phyloP scores from a whole-genome alignment of 2,329 filamentous ascomycete genomes.

The Simplicillium aogashimaense region DNA sequence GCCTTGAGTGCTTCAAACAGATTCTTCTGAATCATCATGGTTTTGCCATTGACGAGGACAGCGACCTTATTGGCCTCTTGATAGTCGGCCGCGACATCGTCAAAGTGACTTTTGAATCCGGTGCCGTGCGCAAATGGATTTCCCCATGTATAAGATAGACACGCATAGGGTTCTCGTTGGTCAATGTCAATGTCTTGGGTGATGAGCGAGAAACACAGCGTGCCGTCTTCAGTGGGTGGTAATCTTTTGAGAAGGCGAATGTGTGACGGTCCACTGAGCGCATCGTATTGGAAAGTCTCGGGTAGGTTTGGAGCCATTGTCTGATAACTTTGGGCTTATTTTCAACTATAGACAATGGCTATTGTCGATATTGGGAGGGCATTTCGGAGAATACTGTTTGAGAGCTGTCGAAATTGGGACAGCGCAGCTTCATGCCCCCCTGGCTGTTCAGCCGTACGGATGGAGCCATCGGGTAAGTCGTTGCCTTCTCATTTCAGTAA shows the following conservation, averaged over 20 bases:
- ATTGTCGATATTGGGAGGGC: too few species aligned
- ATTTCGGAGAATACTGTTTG: too few species aligned
- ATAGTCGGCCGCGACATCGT: conserved; percentile 8
- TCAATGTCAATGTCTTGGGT: conserved; percentile 8
- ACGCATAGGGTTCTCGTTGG: conserved; percentile 8
- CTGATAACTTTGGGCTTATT: too few species aligned
- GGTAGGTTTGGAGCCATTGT: too few species aligned
- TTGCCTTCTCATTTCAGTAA: too few species aligned
- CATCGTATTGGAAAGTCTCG: neutral
- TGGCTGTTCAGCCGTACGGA: too few species aligned
- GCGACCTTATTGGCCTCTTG: conserved; percentile 5
- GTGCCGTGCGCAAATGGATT: conserved; percentile 13
- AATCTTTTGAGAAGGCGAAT: conserved; percentile 9
- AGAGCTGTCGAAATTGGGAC: too few species aligned
- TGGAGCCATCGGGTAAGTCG: too few species aligned
- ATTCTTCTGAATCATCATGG: conserved; percentile 11
- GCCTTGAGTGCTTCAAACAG: conserved; percentile 11
- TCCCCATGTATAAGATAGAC: conserved; percentile 16
- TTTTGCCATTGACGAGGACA: conserved; percentile 9
- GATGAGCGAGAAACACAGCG: conserved; percentile 9
- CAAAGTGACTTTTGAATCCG: conserved; percentile 9
- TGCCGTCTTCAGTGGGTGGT: conserved; percentile 6
- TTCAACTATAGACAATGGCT: too few species aligned
- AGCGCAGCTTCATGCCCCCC: too few species aligned
- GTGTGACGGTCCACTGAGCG: conserved; percentile 5